Evolutionary conservation across 441 rosid genomes (phyloP).

Genomic region (Pelargonium australe): DNA sequence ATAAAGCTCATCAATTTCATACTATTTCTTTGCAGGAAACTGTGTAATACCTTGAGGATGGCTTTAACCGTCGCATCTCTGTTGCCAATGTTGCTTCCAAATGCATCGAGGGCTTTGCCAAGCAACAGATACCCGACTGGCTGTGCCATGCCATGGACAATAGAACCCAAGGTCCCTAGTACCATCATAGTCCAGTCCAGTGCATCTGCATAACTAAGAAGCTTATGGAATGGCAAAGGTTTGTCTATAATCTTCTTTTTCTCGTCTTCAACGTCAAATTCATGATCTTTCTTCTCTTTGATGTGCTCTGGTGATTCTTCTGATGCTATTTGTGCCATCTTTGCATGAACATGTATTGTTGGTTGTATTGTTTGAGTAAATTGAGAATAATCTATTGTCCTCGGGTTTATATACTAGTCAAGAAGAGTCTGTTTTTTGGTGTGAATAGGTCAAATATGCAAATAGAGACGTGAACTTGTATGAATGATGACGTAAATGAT

Average conservation of each 20-base stretch:
- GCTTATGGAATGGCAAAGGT: constrained; percentile 16
- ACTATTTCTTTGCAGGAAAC: too few species aligned
- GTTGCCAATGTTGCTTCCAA: constrained; percentile 32
- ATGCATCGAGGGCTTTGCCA: constrained; percentile 59
- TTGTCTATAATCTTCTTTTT: constrained; percentile 8
- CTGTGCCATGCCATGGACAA: constrained; percentile 57
- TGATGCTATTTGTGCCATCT: neutral
- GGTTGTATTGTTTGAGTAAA: too few species aligned
- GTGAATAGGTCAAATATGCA: too few species aligned
- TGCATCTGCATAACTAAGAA: constrained; percentile 35
- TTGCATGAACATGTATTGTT: neutral
- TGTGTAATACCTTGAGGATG: constrained; percentile 31
- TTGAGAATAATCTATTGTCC: too few species aligned
- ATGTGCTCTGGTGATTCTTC: too few species aligned
- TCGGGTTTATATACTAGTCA: too few species aligned
- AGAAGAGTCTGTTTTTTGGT: too few species aligned
- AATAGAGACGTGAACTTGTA: too few species aligned
- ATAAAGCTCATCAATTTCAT: too few species aligned
- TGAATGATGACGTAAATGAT: too few species aligned
- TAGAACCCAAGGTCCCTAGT: constrained; percentile 44
- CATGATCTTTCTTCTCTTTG: neutral
- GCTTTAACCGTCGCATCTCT: constrained; percentile 34
- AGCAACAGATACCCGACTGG: constrained; percentile 58
- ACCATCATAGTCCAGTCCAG: constrained; percentile 53
- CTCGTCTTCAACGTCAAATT: neutral